phyloP scores from a whole-genome alignment of 176 grass and related monocot species.

The Areca catechu region DNA sequence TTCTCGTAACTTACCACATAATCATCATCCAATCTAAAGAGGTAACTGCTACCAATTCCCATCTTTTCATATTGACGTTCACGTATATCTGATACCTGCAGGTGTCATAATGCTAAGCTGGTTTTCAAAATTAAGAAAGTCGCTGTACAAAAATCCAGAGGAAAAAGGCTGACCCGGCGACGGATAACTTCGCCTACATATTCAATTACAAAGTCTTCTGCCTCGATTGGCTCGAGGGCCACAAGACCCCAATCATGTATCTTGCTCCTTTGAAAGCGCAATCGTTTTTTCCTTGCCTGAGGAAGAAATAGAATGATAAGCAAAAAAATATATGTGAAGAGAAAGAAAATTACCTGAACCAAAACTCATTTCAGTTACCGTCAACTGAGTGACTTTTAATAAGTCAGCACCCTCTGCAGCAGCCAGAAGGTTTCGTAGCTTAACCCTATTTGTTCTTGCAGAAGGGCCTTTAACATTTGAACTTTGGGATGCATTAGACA shows the following conservation, averaged over 20 bases:
- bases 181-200: constrained; percentile 94
- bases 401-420: constrained; percentile 68
- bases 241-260: constrained; percentile 98
- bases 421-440: constrained; percentile 72
- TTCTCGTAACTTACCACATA: constrained; percentile 61
- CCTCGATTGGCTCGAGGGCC: constrained; percentile 80
- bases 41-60: constrained; percentile 95
- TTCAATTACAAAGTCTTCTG: constrained; percentile 98
- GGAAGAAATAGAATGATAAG: constrained; percentile 12
- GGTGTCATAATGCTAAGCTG: constrained; percentile 15
- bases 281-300: constrained; percentile 85
- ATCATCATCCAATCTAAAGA: constrained; percentile 92
- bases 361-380: constrained; percentile 25
- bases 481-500: constrained; percentile 33
- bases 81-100: constrained; percentile 81
- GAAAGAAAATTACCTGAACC: constrained; percentile 10
- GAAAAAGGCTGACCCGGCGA: constrained; percentile 44
- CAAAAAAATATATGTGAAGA: constrained; percentile 4
- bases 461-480: constrained; percentile 57
- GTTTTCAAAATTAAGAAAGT: background rate
- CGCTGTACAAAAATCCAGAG: background rate
- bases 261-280: constrained; percentile 93
- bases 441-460: constrained; percentile 85
- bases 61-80: constrained; percentile 79
- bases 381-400: constrained; percentile 79